These are phyloP conservation scores for Orychophragmus violaceus DNA, from an alignment of 345 rosid genomes.

Conservation along the genomic window DNA sequence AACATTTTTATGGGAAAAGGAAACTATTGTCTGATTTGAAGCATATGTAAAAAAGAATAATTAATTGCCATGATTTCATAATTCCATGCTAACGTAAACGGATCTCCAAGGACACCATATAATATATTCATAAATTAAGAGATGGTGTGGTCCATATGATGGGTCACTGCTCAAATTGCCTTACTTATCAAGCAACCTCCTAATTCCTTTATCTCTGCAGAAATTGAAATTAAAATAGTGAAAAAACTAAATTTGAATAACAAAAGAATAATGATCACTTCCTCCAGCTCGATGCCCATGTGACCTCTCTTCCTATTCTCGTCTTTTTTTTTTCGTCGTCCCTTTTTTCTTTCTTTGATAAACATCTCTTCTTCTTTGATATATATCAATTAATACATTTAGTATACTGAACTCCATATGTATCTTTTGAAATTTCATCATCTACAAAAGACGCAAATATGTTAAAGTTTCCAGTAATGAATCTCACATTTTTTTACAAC, in stretches of 20 bases:
- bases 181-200: conserved; percentile 48
- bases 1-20: conserved; percentile 7
- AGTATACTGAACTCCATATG: not conserved
- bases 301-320: conserved; percentile 21
- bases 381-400: no score
- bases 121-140: conserved; percentile 8
- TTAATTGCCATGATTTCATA: conserved; percentile 10
- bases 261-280: conserved; percentile 27
- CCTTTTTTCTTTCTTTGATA: not conserved
- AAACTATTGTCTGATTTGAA: conserved; percentile 17
- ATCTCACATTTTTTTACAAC: not conserved
- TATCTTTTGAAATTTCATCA: not conserved
- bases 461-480: not conserved
- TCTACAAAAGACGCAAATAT: not conserved
- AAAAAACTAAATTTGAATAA: not conserved
- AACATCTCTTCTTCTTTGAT: not conserved
- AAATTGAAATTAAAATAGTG: conserved; percentile 3
- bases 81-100: conserved; percentile 29
- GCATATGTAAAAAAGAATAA: conserved; percentile 8
- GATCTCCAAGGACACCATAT: conserved; percentile 18
- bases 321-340: not conserved
- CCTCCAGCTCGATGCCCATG: conserved; percentile 34
- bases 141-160: conserved; percentile 72
- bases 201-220: conserved; percentile 23
- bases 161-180: conserved; percentile 79